Conservation (phyloP, 129 eudicot species). For the Helichrysum umbraculigerum region DNA sequence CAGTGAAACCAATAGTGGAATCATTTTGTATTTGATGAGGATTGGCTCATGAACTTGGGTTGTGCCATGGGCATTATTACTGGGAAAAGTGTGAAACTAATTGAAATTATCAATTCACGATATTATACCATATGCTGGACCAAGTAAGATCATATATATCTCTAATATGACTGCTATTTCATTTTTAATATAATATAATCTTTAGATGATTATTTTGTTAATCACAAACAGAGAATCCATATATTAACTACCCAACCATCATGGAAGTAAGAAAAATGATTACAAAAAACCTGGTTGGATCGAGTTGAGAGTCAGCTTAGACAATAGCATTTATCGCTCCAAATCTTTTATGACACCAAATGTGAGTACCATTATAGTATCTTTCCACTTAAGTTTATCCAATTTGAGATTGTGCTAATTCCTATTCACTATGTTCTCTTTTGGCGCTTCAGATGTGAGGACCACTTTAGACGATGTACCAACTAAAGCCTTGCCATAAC, state of each 20-base stretch:
- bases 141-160: slow-evolving; percentile 27
- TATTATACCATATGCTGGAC: not conserved
- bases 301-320: slow-evolving; percentile 53
- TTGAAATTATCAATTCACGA: too few species aligned
- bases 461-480: too few species aligned
- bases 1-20: too few species aligned
- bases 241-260: slow-evolving; percentile 43
- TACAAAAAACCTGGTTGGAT: slow-evolving; percentile 56
- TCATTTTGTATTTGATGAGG: too few species aligned
- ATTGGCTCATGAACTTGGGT: too few species aligned
- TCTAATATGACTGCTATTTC: not conserved
- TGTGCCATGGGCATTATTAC: too few species aligned
- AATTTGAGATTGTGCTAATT: too few species aligned
- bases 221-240: slow-evolving; percentile 43
- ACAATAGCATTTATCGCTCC: slow-evolving; percentile 27
- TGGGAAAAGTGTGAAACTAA: too few species aligned
- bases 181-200: not conserved
- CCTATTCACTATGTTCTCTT: too few species aligned
- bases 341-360: slow-evolving; percentile 33
- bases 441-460: too few species aligned
- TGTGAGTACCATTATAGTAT: slow-evolving; percentile 37
- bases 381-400: not conserved
- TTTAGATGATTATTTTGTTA: not conserved
- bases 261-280: slow-evolving; percentile 79
- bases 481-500: too few species aligned